Base-by-base conservation (phyloP, 2,329 filamentous ascomycete species). In the Graphium sp. region DNA sequence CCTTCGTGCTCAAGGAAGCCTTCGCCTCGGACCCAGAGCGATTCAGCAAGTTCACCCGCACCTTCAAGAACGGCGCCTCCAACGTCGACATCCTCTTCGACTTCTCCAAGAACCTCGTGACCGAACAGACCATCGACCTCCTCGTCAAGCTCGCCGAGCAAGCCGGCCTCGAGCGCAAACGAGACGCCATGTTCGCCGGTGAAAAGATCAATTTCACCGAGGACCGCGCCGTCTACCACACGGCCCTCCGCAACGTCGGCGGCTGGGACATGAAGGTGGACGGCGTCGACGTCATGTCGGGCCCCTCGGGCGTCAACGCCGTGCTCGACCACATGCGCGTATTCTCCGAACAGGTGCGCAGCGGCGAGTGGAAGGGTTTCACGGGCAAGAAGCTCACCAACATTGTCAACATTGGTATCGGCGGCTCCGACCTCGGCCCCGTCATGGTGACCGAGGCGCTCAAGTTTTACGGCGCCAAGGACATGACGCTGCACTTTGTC, bases 201-300 rank as follows among this genome's bases (percentile, higher is more conserved):
- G 82, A 95, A 49, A 87, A 91, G 69, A 95, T 98, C 66, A 98
- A 98, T 71, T 94, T 94, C 61, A 98, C 89, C 35, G 89, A 98
- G 66, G 66, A 87, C 50, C 77, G 89, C 39, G 89, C 89, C 39
- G 89, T 98, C 39, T 92, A 92, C 63, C 89, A 98, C 60, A 71
- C 82, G 41, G 89, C 89, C 27, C 69, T 98, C 47, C 79, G 89
- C 52, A 98, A 98, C 53, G 75, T 84, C 38, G 67, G 72, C 51
- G 84, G 81, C 50, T 73, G 81, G 67, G 73, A 67, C 16, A 74
- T 78, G 63, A 62, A 82, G 56, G 89, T 95, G 18, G 77, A 94
- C 40, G 87, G 85, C 36, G 62, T 84, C 57, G 87, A 91, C 49
- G 89, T 98, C 46, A 87, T 94, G 52, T 84, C 78, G 53, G 74